Base-by-base conservation (phyloP, 805 yeast species). In the Tetrapisispora taiwanensis region DNA sequence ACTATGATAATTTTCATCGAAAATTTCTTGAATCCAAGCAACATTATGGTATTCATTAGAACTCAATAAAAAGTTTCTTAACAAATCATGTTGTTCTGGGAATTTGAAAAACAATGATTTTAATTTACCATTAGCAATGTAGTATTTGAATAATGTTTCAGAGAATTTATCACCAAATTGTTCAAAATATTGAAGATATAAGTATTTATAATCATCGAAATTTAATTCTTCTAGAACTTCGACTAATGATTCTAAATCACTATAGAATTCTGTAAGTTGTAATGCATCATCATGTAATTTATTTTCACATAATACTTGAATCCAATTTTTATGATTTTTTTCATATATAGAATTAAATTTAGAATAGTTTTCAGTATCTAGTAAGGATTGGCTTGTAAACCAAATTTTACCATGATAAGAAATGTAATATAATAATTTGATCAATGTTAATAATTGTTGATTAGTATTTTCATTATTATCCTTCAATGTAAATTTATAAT, bases 111-210 rank as follows among this genome's bases (percentile, higher is more conserved):
- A 67, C 26, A 87, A 56, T 2, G 72, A 61, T 46, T 74, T 72
- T 27, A 76, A 63, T 48, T 79, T 74, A 30, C 75, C 76, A 7
- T 71, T 58, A 35, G 69, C 63, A 18, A 82, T 68, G 52, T 78
- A 81, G 58, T 74, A 75, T 18, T 69, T 68, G 59, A 79, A 88
- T 26, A 86, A 67, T 1, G 74, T 71, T 4, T 69, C 55, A 0
- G 94, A 94, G 69, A 88, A 88, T 3, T 62, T 69, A 53, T 80
- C 81, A 1, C 81, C 85, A 60, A 75, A 84, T 41, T 69, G 70
- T 14, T 72, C 71, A 55, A 85, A 78, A 56, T 74, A 83, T 30
- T 65, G 62, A 18, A 66, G 69, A 50, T 78, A 76, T 17, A 67
- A 47, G 8, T 45, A 32, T n/a, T 38, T 36, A 7, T 76, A 59